Conservation (phyloP, 2,329 filamentous ascomycete genomes). For the Verticillium tricorpus region DNA sequence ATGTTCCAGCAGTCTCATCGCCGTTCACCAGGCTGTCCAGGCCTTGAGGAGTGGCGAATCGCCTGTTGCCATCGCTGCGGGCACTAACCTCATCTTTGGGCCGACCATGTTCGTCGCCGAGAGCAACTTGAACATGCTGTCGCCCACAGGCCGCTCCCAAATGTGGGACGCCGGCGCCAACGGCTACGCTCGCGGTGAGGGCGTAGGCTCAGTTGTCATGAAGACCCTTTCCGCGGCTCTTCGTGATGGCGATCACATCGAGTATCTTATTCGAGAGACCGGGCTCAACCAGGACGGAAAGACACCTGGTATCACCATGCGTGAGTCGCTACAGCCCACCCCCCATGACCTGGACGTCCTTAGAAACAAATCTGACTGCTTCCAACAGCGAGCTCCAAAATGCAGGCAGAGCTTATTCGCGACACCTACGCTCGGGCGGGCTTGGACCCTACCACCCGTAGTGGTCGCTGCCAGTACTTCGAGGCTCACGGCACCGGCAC, state of each 20-base stretch:
- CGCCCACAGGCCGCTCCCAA: conserved; percentile 18
- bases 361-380: conserved; percentile 4
- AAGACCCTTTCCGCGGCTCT: conserved; percentile 41
- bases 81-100: conserved; percentile 21
- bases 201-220: conserved; percentile 38
- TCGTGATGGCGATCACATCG: conserved; percentile 19
- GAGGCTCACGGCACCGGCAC: conserved; percentile 15
- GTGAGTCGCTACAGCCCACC: conserved; percentile 22
- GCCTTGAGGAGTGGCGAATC: too few species aligned
- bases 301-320: conserved; percentile 29
- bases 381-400: conserved; percentile 17
- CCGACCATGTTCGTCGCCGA: conserved; percentile 7
- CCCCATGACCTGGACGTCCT: conserved; percentile 14
- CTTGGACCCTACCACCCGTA: conserved; percentile 19
- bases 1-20: too few species aligned
- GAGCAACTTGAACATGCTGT: conserved; percentile 19
- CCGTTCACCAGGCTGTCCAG: too few species aligned
- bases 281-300: conserved; percentile 17
- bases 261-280: conserved; percentile 17
- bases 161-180: conserved; percentile 34
- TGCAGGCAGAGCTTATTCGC: conserved; percentile 21
- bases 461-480: too few species aligned
- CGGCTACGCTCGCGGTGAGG: conserved; percentile 49
- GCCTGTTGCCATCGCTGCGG: too few species aligned
- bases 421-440: too few species aligned